Percentiles rank a stretch among this genome's conserved stretches.
Conservation (phyloP, 225 moss, liverwort and hornwort genomes). For the Sphagnum contortum region DNA sequence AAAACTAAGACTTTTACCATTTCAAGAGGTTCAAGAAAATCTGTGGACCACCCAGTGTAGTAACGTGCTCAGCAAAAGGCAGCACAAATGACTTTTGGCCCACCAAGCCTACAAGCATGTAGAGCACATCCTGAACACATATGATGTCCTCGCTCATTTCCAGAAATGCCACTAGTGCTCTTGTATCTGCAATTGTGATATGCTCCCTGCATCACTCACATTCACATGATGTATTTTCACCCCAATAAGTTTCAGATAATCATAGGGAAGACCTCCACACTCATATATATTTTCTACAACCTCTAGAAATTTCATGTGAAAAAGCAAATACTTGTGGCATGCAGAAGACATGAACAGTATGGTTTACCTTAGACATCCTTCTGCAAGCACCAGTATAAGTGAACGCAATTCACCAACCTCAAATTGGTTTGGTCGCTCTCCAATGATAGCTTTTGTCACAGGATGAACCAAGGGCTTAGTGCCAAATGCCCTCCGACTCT, state of each 20-base stretch:
- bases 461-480: conserved; percentile 61
- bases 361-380: conserved; percentile 48
- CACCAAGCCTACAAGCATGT: conserved; percentile 48
- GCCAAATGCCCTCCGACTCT: conserved; percentile 47
- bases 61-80: conserved; percentile 58
- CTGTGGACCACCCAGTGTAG: conserved; percentile 55
- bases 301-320: too few species aligned
- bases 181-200: conserved; percentile 34
- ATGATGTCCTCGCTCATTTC: conserved; percentile 63
- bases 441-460: conserved; percentile 58
- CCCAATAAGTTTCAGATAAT: too few species aligned
- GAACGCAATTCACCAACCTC: conserved; percentile 58
- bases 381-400: conserved; percentile 58
- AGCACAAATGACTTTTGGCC: conserved; percentile 48
- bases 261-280: too few species aligned
- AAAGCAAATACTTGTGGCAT: too few species aligned
- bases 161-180: conserved; percentile 55
- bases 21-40: conserved; percentile 54
- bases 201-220: conserved; percentile 34
- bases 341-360: too few species aligned
- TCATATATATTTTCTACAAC: too few species aligned
- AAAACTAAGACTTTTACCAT: conserved; percentile 17
- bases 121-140: conserved; percentile 66
- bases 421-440: conserved; percentile 48
- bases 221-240: too few species aligned